These are phyloP conservation scores for Phlyctochytrium planicorne DNA, from an alignment of 192 early-diverging fungal species.

Conservation along the genomic window DNA sequence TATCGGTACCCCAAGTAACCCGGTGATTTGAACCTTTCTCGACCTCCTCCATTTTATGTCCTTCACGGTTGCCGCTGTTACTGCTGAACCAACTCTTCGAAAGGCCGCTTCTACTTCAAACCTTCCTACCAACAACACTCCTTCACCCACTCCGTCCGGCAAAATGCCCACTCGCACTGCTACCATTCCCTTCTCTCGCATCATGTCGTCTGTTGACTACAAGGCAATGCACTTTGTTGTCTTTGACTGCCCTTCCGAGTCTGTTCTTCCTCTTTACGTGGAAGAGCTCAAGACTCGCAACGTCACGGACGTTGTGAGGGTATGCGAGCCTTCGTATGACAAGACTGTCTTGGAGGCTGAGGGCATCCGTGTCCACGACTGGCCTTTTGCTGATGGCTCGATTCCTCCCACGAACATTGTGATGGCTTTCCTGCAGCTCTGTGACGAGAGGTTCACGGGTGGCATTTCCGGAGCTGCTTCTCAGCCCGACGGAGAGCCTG, in stretches of 20 bases:
- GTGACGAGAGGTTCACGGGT: slow-evolving; percentile 53
- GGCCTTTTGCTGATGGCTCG: slow-evolving; percentile 86
- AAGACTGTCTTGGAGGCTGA: slow-evolving; percentile 53
- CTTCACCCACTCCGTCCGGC: slow-evolving; percentile 26
- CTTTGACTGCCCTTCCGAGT: slow-evolving; percentile 74
- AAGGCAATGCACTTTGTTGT: slow-evolving; percentile 74
- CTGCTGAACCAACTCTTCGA: too few relatives aligned
- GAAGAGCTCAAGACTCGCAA: slow-evolving; percentile 67
- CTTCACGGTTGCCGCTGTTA: too few relatives aligned
- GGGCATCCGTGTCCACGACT: slow-evolving; percentile 80
- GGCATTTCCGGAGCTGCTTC: slow-evolving; percentile 22
- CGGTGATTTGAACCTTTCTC: too few relatives aligned
- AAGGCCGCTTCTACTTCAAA: too few relatives aligned
- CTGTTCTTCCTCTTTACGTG: slow-evolving; percentile 64
- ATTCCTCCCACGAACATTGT: slow-evolving; percentile 37
- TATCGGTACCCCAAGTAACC: too few relatives aligned
- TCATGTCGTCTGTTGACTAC: slow-evolving; percentile 53
- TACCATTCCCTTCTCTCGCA: slow-evolving; percentile 20
- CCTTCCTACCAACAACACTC: slow-evolving; percentile 31
- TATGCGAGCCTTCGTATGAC: slow-evolving; percentile 87
- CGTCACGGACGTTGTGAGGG: slow-evolving; percentile 85
- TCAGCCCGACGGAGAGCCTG: slow-evolving; percentile 15
- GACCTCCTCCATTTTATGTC: too few relatives aligned
- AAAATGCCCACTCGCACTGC: slow-evolving; percentile 18
- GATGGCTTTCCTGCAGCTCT: slow-evolving; percentile 62